These are phyloP conservation scores for Sporothrix pseudoabietina DNA, from an alignment of 2,329 filamentous ascomycete species.

Conservation along the genomic window DNA sequence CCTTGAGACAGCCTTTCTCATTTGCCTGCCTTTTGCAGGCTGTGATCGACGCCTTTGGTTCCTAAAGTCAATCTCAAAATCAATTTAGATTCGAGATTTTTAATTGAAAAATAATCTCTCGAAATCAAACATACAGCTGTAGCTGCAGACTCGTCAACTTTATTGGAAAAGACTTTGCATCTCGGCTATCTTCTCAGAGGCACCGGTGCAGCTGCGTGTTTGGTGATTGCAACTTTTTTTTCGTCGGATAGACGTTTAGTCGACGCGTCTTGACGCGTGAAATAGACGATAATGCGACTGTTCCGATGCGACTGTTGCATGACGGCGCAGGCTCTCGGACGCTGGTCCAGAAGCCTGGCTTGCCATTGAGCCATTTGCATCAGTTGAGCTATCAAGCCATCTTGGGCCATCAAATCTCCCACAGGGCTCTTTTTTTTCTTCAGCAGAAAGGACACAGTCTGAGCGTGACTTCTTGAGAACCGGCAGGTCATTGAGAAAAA, in stretches of 20 bases:
- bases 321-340: constrained; percentile 9
- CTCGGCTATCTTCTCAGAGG: not conserved
- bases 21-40: not conserved
- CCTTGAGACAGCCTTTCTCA: not conserved
- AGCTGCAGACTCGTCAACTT: not conserved
- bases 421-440: not conserved
- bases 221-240: not conserved
- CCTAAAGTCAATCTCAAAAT: not conserved
- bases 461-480: not conserved
- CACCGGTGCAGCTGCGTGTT: not conserved
- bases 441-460: not conserved
- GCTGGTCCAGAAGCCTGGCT: not conserved
- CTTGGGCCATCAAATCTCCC: not conserved
- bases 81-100: too few species aligned
- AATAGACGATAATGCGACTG: not conserved
- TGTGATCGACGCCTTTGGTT: not conserved
- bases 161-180: not conserved
- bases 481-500: not conserved
- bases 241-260: not conserved
- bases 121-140: not conserved
- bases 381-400: not conserved
- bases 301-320: constrained; percentile 8
- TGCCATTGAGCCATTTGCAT: not conserved
- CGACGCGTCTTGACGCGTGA: constrained; percentile 1
- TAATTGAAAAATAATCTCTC: not conserved